Conservation (phyloP, 2,329 filamentous ascomycete species). For the Bertia moriformis region DNA sequence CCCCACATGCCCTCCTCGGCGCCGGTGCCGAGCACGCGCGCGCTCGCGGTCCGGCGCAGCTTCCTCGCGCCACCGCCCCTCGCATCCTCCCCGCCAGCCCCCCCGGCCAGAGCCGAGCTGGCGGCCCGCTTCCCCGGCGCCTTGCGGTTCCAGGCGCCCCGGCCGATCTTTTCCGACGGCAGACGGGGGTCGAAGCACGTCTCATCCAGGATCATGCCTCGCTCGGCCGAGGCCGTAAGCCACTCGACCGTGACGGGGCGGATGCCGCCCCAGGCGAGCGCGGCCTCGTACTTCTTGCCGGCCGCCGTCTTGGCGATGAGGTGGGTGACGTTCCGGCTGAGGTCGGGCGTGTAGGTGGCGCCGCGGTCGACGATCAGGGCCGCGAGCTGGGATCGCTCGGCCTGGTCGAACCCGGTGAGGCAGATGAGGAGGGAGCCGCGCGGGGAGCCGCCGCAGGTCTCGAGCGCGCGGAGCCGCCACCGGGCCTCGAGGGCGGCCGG, state of each 20-base stretch:
- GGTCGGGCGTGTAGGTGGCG: conserved; percentile 29
- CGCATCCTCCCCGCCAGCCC: conserved; percentile 18
- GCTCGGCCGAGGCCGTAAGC: conserved; percentile 67
- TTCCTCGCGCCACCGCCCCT: conserved; percentile 35
- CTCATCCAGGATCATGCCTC: conserved; percentile 86
- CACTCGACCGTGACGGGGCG: conserved; percentile 70
- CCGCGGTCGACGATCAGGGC: conserved; percentile 44
- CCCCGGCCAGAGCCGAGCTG: conserved; percentile 25
- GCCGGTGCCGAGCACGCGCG: conserved; percentile 49
- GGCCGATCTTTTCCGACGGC: conserved; percentile 56
- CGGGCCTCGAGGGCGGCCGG: conserved; percentile 53
- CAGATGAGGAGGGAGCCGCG: conserved; percentile 18
- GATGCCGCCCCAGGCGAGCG: conserved; percentile 69
- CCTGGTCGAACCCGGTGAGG: conserved; percentile 7
- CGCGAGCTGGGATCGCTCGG: conserved; percentile 24
- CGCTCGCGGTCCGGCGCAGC: conserved; percentile 73
- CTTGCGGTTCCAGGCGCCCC: conserved; percentile 61
- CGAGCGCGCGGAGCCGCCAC: conserved; percentile 50
- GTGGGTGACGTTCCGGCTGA: conserved; percentile 76
- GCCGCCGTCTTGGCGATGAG: conserved; percentile 66
- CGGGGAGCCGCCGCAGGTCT: conserved; percentile 21
- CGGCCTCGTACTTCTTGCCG: conserved; percentile 81
- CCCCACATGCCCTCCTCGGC: conserved; percentile 82
- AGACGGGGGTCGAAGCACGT: conserved; percentile 63
- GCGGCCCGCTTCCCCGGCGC: conserved; percentile 40